Base-by-base conservation (phyloP, 106 monocot species). In the Dendrobium chrysotoxum region DNA sequence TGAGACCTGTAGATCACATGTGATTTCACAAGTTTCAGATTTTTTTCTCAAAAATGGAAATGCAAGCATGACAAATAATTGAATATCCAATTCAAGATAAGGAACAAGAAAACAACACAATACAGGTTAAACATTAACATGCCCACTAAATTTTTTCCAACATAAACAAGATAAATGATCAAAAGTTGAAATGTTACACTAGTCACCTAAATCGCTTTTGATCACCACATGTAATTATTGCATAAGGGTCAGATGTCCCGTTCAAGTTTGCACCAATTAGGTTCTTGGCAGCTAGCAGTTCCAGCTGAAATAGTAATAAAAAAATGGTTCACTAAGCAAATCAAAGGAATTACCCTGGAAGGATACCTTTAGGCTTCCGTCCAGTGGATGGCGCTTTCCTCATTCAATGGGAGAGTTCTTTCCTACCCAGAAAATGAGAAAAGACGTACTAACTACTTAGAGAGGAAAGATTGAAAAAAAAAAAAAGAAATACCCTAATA, bases 241-340 rank as follows among this genome's bases (percentile, higher is more conserved):
- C 92, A 83, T 98, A 98, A 26, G 97, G 97, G 89, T 98, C 97
- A 73, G 97, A 98, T 50, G 90, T 94, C 40, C 97, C 97, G 84
- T 98, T 98, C 82, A 94, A 83, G 76, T 94, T 97, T 81, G 94
- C 97, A 86, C 91, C 94, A 78, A 87, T 75, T 76, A 97, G 80
- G 76, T 94, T 97, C 79, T 92, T 97, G 64, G 97, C 97, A 81
- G 97, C 94, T 75, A 97, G 82, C 45, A 97, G 83, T 82, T 97
- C 97, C 50, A 97, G 26, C 97, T 97, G 90, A 83, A 84, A 82
- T 17, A 81, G 15, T 54, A 77, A 40, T 45, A 78, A 20, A 21
- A 21, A 42, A 74, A 74, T 7, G 41, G 21, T 42, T 74, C 21
- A 74, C 16, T 41, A 42, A 74, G 28, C 41, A 74, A 74, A 74